Conservation (phyloP, 2,329 filamentous ascomycete genomes). For the Aspergillus oerlinghausenensis region DNA sequence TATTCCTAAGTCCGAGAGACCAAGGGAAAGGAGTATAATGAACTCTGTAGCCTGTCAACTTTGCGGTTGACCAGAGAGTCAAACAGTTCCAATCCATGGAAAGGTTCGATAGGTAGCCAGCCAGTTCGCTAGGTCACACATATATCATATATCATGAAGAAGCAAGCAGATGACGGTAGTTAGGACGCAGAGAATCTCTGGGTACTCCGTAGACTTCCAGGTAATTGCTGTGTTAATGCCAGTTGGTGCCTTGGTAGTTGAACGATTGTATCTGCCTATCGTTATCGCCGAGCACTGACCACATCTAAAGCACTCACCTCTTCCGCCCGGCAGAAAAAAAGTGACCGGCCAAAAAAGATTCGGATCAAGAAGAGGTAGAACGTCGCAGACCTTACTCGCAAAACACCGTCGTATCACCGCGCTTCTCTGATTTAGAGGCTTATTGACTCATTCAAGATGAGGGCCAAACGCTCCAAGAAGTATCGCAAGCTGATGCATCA, state of each 20-base stretch:
- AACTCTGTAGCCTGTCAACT: neutral
- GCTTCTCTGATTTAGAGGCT: conserved; percentile 5
- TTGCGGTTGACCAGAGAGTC: neutral
- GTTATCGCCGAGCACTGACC: conserved; percentile 20
- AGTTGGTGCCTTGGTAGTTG: neutral
- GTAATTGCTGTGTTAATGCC: neutral
- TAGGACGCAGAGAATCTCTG: neutral
- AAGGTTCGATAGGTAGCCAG: neutral
- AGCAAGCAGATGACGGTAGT: neutral
- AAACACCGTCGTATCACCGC: conserved; percentile 6
- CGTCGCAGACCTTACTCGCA: conserved; percentile 6
- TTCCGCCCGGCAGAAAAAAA: conserved; percentile 34
- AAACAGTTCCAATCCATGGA: neutral
- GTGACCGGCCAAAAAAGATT: conserved; percentile 26
- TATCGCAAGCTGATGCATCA: conserved; percentile 92
- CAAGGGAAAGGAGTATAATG: neutral
- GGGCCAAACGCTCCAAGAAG: conserved; percentile 65
- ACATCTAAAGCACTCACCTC: conserved; percentile 12
- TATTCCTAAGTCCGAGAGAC: neutral
- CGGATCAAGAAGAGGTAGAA: conserved; percentile 9
- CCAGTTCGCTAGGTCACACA: neutral
- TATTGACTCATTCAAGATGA: conserved; percentile 48
- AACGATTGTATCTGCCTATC: neutral
- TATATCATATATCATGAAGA: neutral
- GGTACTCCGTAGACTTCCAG: neutral